Evolutionary conservation across 2,329 filamentous ascomycete genomes (phyloP).

Genomic region (Pseudocercospora fijiensis): DNA sequence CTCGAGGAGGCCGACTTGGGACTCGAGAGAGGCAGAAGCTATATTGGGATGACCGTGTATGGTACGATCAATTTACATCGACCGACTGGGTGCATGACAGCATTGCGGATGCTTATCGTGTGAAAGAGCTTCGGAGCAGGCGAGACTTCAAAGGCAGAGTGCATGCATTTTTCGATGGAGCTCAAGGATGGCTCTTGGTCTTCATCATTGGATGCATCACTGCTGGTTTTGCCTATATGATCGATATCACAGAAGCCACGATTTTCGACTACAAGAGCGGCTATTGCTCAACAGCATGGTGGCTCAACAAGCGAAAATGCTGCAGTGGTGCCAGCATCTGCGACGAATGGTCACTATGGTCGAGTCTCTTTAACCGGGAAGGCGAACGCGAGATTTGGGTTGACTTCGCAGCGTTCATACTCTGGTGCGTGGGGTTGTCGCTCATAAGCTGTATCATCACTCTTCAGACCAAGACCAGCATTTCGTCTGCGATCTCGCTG

Average conservation of each 20-base stretch:
- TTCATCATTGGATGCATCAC: slow-evolving; percentile 85
- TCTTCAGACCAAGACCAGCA: slow-evolving; percentile 86
- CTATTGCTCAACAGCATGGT: slow-evolving; percentile 72
- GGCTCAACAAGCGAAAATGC: slow-evolving; percentile 67
- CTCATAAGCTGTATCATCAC: slow-evolving; percentile 74
- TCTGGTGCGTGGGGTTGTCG: slow-evolving; percentile 69
- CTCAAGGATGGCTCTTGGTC: slow-evolving; percentile 91
- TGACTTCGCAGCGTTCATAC: slow-evolving; percentile 75
- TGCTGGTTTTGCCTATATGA: slow-evolving; percentile 80
- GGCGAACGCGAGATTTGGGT: slow-evolving; percentile 57
- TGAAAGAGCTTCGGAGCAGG: slow-evolving; percentile 75
- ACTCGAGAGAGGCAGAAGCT: slow-evolving; percentile 64
- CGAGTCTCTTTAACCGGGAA: slow-evolving; percentile 56
- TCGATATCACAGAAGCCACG: slow-evolving; percentile 80
- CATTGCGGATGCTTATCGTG: slow-evolving; percentile 87
- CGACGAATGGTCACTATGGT: slow-evolving; percentile 64
- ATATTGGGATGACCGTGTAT: slow-evolving; percentile 80
- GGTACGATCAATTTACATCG: slow-evolving; percentile 98
- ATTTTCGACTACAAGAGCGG: slow-evolving; percentile 92
- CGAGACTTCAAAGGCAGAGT: slow-evolving; percentile 84
- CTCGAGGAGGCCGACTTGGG: slow-evolving; percentile 42
- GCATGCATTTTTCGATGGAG: slow-evolving; percentile 74
- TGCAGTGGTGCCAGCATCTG: slow-evolving; percentile 58
- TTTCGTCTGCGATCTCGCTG: slow-evolving; percentile 83
- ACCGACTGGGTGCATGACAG: slow-evolving; percentile 98